Percentiles rank a stretch among this genome's conserved stretches.
These are phyloP conservation scores for Cercophora newfieldiana DNA, from an alignment of 495 filamentous ascomycete genomes.

Conservation along the genomic window DNA sequence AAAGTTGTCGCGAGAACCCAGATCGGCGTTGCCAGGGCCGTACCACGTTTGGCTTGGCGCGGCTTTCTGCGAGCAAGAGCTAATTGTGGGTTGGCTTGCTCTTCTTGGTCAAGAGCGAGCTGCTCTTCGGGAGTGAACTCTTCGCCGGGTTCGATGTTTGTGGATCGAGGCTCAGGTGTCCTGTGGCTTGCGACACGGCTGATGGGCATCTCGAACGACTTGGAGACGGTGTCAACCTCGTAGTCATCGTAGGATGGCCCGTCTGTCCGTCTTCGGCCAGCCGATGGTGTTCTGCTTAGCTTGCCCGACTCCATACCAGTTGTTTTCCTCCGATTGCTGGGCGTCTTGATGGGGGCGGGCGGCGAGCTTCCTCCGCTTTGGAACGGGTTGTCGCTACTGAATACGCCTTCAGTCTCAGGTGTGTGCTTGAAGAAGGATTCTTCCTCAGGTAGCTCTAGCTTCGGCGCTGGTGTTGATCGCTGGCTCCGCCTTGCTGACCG, in stretches of 20 bases:
- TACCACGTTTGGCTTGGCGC: slow-evolving; percentile 13
- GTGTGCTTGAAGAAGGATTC: slow-evolving; percentile 46
- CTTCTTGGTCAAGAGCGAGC: slow-evolving; percentile 68
- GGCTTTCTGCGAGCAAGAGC: slow-evolving; percentile 29
- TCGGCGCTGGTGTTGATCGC: slow-evolving; percentile 44
- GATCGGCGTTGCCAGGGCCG: slow-evolving; percentile 52
- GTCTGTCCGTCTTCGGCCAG: slow-evolving; percentile 38
- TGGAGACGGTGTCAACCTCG: slow-evolving; percentile 33
- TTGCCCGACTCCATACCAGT: slow-evolving; percentile 28
- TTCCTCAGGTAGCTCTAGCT: slow-evolving; percentile 43
- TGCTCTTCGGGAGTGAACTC: slow-evolving; percentile 94
- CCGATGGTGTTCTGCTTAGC: slow-evolving; percentile 33
- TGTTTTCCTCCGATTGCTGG: slow-evolving; percentile 43
- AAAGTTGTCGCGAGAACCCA: slow-evolving; percentile 67
- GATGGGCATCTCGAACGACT: slow-evolving; percentile 52
- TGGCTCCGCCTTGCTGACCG: slow-evolving; percentile 29
- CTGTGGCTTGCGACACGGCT: slow-evolving; percentile 21
- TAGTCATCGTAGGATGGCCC: slow-evolving; percentile 28
- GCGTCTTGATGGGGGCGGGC: slow-evolving; percentile 36
- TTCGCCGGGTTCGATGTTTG: slow-evolving; percentile 63
- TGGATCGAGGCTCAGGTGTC: slow-evolving; percentile 25
- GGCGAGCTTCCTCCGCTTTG: slow-evolving; percentile 70
- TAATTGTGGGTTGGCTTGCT: slow-evolving; percentile 39
- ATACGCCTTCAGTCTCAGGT: slow-evolving; percentile 58
- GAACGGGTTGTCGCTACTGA: slow-evolving; percentile 90